Evolutionary conservation across 371 early-diverging fungal species (phyloP), one percentile per base, ranked within the genome.

Genomic region (Mortierella sp.): DNA sequence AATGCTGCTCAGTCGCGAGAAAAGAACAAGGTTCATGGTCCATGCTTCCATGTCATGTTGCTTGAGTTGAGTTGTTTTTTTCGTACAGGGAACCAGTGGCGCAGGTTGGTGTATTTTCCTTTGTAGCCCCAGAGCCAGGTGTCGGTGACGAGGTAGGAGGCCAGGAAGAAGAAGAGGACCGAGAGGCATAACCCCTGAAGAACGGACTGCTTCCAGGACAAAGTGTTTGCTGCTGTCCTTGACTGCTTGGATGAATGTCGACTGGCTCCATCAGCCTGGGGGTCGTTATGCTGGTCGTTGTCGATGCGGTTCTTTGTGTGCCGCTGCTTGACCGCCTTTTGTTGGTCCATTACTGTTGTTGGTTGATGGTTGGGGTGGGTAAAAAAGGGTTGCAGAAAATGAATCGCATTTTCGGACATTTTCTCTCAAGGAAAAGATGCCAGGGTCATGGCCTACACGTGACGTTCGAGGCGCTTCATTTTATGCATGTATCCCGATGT

Each of bases 111-210:
- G 89, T 93, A 95, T 79, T 95, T 94, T 72, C 92, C 93, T 58
- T 92, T 83, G 83, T 94, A 93, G 1, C 95, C 95, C 95, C 95
- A 96, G 27, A 93, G 90, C 91, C 93, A 94, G 0, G 94, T 90
- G 74, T 96, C 96, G 3, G 97, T 96, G 79, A 96, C 89, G 71
- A 96, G 80, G 80, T 94, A 96, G 3, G 95, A 95, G 3, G 89
- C 79, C 27, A 92, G 71, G 80, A 94, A 91, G 83, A 92, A 90
- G 56, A 93, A 81, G 43, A 91, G 60, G 46, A 92, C 35, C 0
- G 72, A 75, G 18, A 87, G 58, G 18, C 81, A 24, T 1, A 87
- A 1, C 38, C 73, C 74, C 41, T 87, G 80, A 35, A 82, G 43
- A 10, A 83, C 60, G 0, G 80, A 49, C 32, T 58, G 68, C 75